Evolutionary conservation across 2,329 filamentous ascomycete species (phyloP).

Genomic region (Fusarium sambucinum): DNA sequence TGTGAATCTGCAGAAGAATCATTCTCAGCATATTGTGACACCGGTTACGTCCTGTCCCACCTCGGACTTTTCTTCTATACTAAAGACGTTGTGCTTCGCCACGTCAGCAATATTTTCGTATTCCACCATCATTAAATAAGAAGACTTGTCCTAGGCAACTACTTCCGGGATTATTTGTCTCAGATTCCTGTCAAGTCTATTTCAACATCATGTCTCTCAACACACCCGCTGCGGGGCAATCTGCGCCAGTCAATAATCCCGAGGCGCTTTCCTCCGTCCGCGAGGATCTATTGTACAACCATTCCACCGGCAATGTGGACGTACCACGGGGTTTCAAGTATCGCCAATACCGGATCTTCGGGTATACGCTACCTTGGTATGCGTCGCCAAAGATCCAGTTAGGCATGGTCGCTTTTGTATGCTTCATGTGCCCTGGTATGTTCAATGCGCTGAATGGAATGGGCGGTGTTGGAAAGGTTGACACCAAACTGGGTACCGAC

Average conservation of each 20-base stretch:
- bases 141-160: no score
- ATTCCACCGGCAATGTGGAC: constrained; percentile 26
- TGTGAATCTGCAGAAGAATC: not conserved
- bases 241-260: constrained; percentile 33
- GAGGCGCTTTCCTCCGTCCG: constrained; percentile 24
- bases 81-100: constrained; percentile 6
- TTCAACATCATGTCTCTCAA: constrained; percentile 33
- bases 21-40: not conserved
- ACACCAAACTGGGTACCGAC: constrained; percentile 58
- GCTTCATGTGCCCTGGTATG: constrained; percentile 77
- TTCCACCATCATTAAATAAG: not conserved
- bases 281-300: constrained; percentile 15
- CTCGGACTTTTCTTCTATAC: not conserved
- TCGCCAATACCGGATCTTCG: constrained; percentile 33
- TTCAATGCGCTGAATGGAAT: constrained; percentile 75
- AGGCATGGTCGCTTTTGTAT: constrained; percentile 69
- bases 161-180: not conserved
- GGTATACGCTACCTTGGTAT: constrained; percentile 63
- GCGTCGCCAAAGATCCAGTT: constrained; percentile 79
- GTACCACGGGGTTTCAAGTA: constrained; percentile 40
- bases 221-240: constrained; percentile 37
- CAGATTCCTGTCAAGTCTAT: not conserved
- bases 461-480: constrained; percentile 67
- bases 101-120: constrained; percentile 6
- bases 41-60: not conserved